Evolutionary conservation across 2,329 filamentous ascomycete genomes (phyloP), one percentile per base, ranked within the genome.

Genomic region (Aspergillus sp.): DNA sequence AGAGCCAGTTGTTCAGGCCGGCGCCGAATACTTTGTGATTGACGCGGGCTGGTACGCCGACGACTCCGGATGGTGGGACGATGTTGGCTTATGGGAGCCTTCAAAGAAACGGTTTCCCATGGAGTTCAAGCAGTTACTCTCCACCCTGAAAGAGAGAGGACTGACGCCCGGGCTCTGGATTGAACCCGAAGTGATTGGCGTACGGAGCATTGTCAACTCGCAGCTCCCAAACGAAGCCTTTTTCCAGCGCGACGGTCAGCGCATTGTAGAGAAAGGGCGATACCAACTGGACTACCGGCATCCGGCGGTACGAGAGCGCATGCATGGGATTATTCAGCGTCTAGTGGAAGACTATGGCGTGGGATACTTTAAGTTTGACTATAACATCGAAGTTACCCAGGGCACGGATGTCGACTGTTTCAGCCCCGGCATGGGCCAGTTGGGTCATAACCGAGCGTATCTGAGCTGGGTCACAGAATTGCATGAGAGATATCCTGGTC

Each of bases 21-120:
- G 70, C 0, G 69, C 70, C 0, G 67, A 71, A 35, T 69, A 65
- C 49, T 72, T 73, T 49, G 68, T 71, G 10, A 72, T 72, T 33
- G 70, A 73, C 48, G 59, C 55, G 7, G 70, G 70, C 3, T 73
- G 70, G 70, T 73, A 73, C 50, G 61, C 70, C 2, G 69, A 73
- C 30, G 69, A 69, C 14, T 58, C 55, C 8, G 60, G 60, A 7
- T 73, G 70, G 70, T 73, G 70, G 70, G 65, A 70, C 47, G 61
- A 63, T n/a, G 69, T 73, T 10, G 70, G 70, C 4, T 9, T 57
- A 26, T 72, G 70, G 69, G 59, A 66, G 44, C 69, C 68, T 1
- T 68, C 65, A 0, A 59, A 60, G 33, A 61, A 52, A 5, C 59
- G 69, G 0, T 73, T 73, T 45, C 67, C 70, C 0, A 59, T 49